These are phyloP conservation scores for Beauveria caledonica DNA, from an alignment of 2,329 filamentous ascomycete genomes.

Conservation along the genomic window DNA sequence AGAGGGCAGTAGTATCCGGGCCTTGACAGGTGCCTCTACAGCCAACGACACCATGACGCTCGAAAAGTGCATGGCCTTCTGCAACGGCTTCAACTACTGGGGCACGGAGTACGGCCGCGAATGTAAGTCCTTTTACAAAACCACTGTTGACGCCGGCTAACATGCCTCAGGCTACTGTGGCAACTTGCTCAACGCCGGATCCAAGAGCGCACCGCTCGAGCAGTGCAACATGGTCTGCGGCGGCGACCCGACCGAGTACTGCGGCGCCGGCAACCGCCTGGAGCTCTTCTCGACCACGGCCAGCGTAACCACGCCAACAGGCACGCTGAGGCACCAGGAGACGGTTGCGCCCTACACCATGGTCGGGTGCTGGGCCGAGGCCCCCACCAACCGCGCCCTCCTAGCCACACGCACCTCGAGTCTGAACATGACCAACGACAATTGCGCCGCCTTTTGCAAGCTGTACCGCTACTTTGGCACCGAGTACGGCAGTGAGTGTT, in stretches of 20 bases:
- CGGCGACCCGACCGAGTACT: constrained; percentile 34
- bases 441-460: constrained; percentile 26
- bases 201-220: constrained; percentile 20
- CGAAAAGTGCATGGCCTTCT: constrained; percentile 38
- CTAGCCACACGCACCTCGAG: constrained; percentile 18
- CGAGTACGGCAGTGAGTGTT: constrained; percentile 32
- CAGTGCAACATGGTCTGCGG: constrained; percentile 33
- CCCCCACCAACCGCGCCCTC: constrained; percentile 27
- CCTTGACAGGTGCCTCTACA: constrained; percentile 31
- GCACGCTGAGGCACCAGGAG: constrained; percentile 20
- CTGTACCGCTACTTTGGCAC: constrained; percentile 33
- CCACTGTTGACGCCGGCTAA: background rate
- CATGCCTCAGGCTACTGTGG: constrained; percentile 36
- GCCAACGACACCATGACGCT: constrained; percentile 42
- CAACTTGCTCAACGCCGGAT: constrained; percentile 28
- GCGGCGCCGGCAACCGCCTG: constrained; percentile 34
- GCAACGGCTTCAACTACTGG: constrained; percentile 38
- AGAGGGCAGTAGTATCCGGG: constrained; percentile 36
- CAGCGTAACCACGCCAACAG: constrained; percentile 20
- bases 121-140: constrained; percentile 26
- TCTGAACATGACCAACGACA: constrained; percentile 25
- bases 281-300: constrained; percentile 35
- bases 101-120: constrained; percentile 45
- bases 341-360: constrained; percentile 24
- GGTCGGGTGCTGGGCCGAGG: constrained; percentile 34